Percentiles rank a stretch among this genome's conserved stretches.
phyloP scores from a whole-genome alignment of 208 protist species.

The Crithidia thermophila region DNA sequence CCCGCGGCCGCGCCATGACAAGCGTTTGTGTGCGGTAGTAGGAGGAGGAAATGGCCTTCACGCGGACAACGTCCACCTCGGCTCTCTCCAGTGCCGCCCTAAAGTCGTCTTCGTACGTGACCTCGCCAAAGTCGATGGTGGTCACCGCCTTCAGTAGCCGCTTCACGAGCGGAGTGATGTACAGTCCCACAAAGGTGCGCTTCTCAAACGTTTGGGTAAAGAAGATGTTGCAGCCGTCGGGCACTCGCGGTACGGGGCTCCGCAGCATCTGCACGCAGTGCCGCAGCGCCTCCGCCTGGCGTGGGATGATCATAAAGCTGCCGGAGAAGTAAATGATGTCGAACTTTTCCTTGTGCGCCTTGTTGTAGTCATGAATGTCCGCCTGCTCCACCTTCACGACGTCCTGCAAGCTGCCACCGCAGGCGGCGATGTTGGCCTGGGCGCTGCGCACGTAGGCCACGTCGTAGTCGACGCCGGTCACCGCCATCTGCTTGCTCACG shows the following conservation, averaged over 20 bases:
- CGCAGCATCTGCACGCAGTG: constrained; percentile 73
- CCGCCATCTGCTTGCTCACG: constrained; percentile 62
- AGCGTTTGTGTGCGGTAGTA: constrained; percentile 63
- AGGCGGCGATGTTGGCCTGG: constrained; percentile 42
- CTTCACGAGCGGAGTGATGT: constrained; percentile 66
- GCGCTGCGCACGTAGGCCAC: constrained; percentile 62
- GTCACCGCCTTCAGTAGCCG: constrained; percentile 53
- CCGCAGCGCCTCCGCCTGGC: constrained; percentile 51
- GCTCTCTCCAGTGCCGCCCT: constrained; percentile 42
- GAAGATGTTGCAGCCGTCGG: constrained; percentile 58
- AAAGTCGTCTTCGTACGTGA: constrained; percentile 87
- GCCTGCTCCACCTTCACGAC: constrained; percentile 52
- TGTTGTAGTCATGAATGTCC: constrained; percentile 75
- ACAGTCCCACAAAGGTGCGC: constrained; percentile 51
- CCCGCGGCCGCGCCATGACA: constrained; percentile 60
- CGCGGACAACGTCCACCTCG: constrained; percentile 54
- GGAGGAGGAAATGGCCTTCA: constrained; percentile 43
- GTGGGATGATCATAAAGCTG: constrained; percentile 80
- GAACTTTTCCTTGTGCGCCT: constrained; percentile 44
- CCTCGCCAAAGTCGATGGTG: constrained; percentile 84
- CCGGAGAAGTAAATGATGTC: constrained; percentile 85
- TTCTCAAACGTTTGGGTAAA: constrained; percentile 87
- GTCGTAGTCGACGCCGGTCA: constrained; percentile 80
- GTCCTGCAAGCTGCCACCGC: constrained; percentile 41
- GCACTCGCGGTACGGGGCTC: constrained; percentile 41